Conservation (phyloP, 1,139 yeast genomes). For the Yamadazyma friedrichii region DNA sequence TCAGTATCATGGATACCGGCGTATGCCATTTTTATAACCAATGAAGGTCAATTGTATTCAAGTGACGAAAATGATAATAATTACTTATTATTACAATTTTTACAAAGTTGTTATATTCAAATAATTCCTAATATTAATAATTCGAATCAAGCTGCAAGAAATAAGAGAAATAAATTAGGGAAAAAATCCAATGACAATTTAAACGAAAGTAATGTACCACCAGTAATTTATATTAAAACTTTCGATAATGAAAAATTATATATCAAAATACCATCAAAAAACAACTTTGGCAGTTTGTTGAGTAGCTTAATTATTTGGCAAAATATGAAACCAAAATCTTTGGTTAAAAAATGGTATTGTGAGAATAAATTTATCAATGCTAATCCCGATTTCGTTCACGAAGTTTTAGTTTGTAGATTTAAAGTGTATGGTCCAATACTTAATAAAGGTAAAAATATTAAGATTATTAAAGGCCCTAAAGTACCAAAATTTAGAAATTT, state of each 20-base stretch:
- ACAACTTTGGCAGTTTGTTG: slow-evolving; percentile 50
- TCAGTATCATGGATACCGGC: slow-evolving; percentile 38
- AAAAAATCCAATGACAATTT: slow-evolving; percentile 1
- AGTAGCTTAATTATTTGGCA: slow-evolving; percentile 64
- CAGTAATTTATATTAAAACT: slow-evolving; percentile 47
- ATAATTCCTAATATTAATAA: slow-evolving; percentile 27
- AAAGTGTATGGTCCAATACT: slow-evolving; percentile 64
- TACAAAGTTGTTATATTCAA: slow-evolving; percentile 45
- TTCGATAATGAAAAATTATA: slow-evolving; percentile 47
- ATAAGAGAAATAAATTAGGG: slow-evolving; percentile 4
- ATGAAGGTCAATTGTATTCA: slow-evolving; percentile 37
- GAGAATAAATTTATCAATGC: slow-evolving; percentile 36
- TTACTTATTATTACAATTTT: slow-evolving; percentile 32
- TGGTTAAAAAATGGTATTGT: slow-evolving; percentile 56
- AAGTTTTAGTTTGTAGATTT: slow-evolving; percentile 60
- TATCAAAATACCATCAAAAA: slow-evolving; percentile 42
- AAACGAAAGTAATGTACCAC: slow-evolving; percentile 21
- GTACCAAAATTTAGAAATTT: slow-evolving; percentile 33
- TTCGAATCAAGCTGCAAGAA: slow-evolving; percentile 4
- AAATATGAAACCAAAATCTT: slow-evolving; percentile 53
- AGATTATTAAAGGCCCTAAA: slow-evolving; percentile 41
- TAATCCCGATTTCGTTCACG: slow-evolving; percentile 32
- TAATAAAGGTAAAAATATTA: slow-evolving; percentile 39
- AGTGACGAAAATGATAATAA: slow-evolving; percentile 34
- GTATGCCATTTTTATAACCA: slow-evolving; percentile 32